phyloP scores from a whole-genome alignment of 176 grass and related monocot genomes.

The Tuctoria greenei region DNA sequence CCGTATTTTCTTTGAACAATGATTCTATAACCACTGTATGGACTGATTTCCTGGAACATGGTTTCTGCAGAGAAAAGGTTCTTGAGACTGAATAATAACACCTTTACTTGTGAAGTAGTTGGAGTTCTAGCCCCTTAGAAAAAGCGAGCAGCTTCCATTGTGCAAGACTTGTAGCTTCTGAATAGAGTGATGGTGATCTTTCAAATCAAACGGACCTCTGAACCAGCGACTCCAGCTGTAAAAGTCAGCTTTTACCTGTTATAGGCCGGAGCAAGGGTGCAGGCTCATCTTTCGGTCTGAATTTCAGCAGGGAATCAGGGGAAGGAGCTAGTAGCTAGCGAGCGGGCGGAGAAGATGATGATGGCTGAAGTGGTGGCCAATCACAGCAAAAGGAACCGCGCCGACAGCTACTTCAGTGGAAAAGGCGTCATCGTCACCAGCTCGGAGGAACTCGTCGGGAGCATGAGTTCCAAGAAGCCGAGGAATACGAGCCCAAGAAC shows the following conservation, averaged over 20 bases:
- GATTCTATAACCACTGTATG: not conserved
- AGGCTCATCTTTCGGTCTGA: conserved; percentile 2
- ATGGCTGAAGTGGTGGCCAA: conserved; percentile 63
- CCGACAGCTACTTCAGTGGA: conserved; percentile 52
- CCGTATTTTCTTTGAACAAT: not conserved
- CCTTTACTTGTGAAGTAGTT: conserved; percentile 23
- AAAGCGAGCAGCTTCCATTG: conserved; percentile 6
- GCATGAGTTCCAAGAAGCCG: conserved; percentile 62
- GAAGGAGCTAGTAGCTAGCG: not conserved
- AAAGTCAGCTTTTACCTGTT: conserved; percentile 40
- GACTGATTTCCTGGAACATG: not conserved
- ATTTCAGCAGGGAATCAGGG: conserved; percentile 37
- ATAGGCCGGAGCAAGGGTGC: conserved; percentile 6
- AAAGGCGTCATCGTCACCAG: conserved; percentile 28
- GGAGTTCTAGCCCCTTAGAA: conserved; percentile 18
- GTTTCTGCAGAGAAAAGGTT: not conserved
- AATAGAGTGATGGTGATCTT: conserved; percentile 31
- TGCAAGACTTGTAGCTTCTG: conserved; percentile 17
- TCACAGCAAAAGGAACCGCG: conserved; percentile 61
- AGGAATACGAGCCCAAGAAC: conserved; percentile 46
- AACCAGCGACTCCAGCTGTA: conserved; percentile 42
- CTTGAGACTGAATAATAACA: conserved; percentile 4
- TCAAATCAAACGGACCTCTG: conserved; percentile 34
- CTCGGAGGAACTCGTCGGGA: conserved; percentile 34
- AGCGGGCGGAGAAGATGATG: conserved; percentile 65